Evolutionary conservation across 805 yeast species (phyloP).

Genomic region (Hanseniaspora osmophila): DNA sequence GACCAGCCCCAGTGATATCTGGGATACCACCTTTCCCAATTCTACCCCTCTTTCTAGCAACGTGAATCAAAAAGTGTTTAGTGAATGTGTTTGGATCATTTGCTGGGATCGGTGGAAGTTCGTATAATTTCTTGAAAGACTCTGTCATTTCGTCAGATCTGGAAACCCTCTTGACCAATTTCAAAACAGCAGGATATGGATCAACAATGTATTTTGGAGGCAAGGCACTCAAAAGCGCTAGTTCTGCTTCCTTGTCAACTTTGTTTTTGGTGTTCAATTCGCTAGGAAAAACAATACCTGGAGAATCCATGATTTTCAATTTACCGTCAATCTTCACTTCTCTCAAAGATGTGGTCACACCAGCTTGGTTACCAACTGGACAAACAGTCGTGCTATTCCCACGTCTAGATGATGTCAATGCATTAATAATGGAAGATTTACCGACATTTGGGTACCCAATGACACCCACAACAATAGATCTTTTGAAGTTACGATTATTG

Average conservation of each 20-base stretch:
- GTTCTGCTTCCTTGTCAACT: constrained; percentile 69
- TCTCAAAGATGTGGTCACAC: constrained; percentile 84
- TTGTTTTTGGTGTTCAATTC: constrained; percentile 40
- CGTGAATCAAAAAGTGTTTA: constrained; percentile 77
- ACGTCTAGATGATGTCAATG: constrained; percentile 70
- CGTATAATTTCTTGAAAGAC: constrained; percentile 57
- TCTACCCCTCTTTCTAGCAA: constrained; percentile 86
- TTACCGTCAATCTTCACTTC: constrained; percentile 87
- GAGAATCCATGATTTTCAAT: constrained; percentile 81
- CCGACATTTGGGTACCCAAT: constrained; percentile 97
- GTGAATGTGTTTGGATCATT: constrained; percentile 61
- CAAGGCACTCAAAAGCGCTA: constrained; percentile 75
- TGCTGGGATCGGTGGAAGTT: constrained; percentile 67
- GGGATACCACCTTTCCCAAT: constrained; percentile 89
- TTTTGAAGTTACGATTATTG: constrained; percentile 65
- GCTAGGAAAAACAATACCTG: constrained; percentile 90
- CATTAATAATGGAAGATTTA: constrained; percentile 85
- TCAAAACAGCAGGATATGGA: constrained; percentile 68
- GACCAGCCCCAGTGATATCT: constrained; percentile 73
- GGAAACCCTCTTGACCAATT: constrained; percentile 62
- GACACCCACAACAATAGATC: constrained; percentile 86
- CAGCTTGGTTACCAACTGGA: constrained; percentile 96
- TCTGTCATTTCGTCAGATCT: constrained; percentile 67
- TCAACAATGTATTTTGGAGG: constrained; percentile 78
- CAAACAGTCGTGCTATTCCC: constrained; percentile 57